Evolutionary conservation across 495 filamentous ascomycete species (phyloP), one percentile per base, ranked within the genome.

Genomic region (Penicillium chermesinum): DNA sequence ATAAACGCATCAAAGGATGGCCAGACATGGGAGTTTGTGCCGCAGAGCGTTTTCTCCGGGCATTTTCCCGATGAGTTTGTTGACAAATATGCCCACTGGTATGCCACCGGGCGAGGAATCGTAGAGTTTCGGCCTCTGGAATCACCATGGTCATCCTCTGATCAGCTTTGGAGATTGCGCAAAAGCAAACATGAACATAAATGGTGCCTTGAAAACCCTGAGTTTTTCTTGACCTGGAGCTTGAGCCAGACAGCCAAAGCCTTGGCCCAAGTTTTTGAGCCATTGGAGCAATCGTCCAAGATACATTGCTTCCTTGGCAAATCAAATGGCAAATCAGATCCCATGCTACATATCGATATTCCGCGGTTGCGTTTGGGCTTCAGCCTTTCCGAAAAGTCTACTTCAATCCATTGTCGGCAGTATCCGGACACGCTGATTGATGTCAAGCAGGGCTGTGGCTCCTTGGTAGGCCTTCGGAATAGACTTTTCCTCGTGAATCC

Each of bases 381-480:
- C 46, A 59, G 46, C 36, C 52, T 81, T n/a, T 53, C 55, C 10
- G 4, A 20, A 33, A 58, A 64, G 5, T 27, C 41, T 5, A 52
- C 57, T 2, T 16, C 46, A 0, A 55, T 84, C n/a, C 48, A 64
- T 35, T 83, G 71, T 2, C 64, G 66, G 13, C 71, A 86, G 46
- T 79, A 76, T 43, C 73, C 69, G 9, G 74, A 72, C 1, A 82
- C 82, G 74, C 37, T 48, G 1, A 57, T 88, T 3, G 81, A 83
- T 55, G 21, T 40, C 1, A 38, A 63, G 19, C 84, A 85, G 52
- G 59, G 54, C 0, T 48, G 82, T 4, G 75, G 66, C 0, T 73
- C 78, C 0, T 53, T 86, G 6, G 50, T 71, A 49, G 81, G 83
- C 0, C 67, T 88, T 8, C 15, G 44, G 1, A 80, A 66, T 50